Evolutionary conservation across 2,329 filamentous ascomycete species (phyloP), one percentile per base, ranked within the genome.

Genomic region (Ustilaginoidea virens): DNA sequence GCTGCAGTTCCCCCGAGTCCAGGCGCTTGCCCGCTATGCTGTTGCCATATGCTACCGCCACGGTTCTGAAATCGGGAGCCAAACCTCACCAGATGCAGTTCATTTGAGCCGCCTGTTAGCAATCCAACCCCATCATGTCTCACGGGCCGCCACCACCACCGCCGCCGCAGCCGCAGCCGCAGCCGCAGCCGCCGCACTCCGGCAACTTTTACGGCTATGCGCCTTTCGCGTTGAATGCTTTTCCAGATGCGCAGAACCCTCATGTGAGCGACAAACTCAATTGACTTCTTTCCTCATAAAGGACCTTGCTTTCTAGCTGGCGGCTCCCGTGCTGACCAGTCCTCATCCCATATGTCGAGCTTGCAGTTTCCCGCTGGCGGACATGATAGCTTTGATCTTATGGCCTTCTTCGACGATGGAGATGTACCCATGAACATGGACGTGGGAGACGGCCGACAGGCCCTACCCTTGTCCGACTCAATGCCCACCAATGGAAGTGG

Each of bases 381-480:
- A 32, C 45, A 44, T 24, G 44, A 53, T 35, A 40, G 41, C 30
- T 41, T 49, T 36, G 51, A 58, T 37, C 47, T 62, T 28, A 61
- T 66, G 52, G 45, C 51, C 15, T 42, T 61, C 17, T 45, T 66
- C 31, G 56, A 65, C 31, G 52, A 52, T 34, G 46, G 46, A 34
- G 46, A 54, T 34, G 50, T 65, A 37, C 44, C 56, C 25, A 60
- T 66, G 53, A 50, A 41, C 31, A 42, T 65, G 39, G 59, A 63
- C 34, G 30, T 47, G 21, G 41, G 41, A 37, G 49, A 51, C 37
- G 47, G 31, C 19, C 23, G 24, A 25, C 23, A 21, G 9, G 22
- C 19, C 13, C 17, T 31, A 15, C 28, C 42, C n/a, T 39, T 37
- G 26, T 27, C 42, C 26, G 34, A 37, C 5, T 33, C 40, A 19